Evolutionary conservation across 345 rosid species (phyloP), one percentile per base, ranked within the genome.

Genomic region (Nasturtium officinale): DNA sequence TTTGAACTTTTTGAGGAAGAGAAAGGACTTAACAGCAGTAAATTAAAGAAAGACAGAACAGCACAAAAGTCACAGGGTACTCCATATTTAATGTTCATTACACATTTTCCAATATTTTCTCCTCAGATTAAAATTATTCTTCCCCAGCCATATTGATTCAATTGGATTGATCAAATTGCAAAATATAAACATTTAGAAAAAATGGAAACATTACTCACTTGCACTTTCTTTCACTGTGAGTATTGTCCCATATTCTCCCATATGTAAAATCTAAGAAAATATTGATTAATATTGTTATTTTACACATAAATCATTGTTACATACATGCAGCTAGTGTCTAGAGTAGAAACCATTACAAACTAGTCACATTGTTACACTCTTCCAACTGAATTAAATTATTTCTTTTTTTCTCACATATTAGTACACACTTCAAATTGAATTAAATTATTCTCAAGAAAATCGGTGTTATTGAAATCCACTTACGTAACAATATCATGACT

Each of bases 81-180:
- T 67, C 25, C 52, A 54, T 76, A 76, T 76, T 77, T 56, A 77
- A 55, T 77, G 76, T 71, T 65, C 71, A 37, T 57, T 64, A 77
- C 80, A 77, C 80, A 77, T 77, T 77, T 71, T 71, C 72, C 80
- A 63, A 70, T 40, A 76, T 45, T 28, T 62, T 64, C 16, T 55
- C 61, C 51, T 30, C 61, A 21, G 21, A 33, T 54, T 46, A 16
- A 29, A 60, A 55, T 61, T 57, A 54, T 69, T 63, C 60, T 46
- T 54, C 56, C 45, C 52, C 65, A 76, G 69, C 79, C 75, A 76
- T 62, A 69, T 18, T 55, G 11, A 61, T 46, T 69, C 65, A 62
- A 28, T 42, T 48, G 42, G 38, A 17, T 46, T 35, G n/a, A 54
- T 63, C 52, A 40, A 32, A 7, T 71, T 11, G 52, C 53, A 57